Evolutionary conservation across 176 grass and related monocot genomes (phyloP).

Genomic region (Cocos nucifera): DNA sequence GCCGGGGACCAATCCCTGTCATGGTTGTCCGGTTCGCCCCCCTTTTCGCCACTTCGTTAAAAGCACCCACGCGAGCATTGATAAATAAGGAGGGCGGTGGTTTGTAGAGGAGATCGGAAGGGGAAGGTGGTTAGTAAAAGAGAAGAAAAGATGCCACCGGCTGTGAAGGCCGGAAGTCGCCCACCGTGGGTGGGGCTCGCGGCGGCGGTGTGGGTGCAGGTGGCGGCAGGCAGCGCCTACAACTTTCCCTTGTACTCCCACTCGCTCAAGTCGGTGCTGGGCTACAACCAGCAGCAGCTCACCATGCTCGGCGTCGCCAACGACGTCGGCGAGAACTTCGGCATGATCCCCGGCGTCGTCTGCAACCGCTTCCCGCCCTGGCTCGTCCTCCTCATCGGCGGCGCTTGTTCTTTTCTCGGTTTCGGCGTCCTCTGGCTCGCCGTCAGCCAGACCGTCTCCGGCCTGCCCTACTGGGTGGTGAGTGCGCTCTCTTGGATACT

Average conservation of each 20-base stretch:
- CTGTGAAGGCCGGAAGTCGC: constrained; percentile 1
- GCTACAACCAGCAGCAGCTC: constrained; percentile 13
- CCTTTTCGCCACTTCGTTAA: too few species aligned
- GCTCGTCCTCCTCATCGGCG: not conserved
- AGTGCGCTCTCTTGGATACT: not conserved
- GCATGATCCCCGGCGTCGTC: constrained; percentile 5
- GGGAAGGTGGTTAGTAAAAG: not conserved
- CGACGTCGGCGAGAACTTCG: constrained; percentile 11
- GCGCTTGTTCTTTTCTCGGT: constrained; percentile 3
- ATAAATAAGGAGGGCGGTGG: not conserved
- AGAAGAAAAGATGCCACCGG: not conserved
- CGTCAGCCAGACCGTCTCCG: not conserved
- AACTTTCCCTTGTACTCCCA: constrained; percentile 6
- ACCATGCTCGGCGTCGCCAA: constrained; percentile 18
- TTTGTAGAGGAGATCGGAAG: not conserved
- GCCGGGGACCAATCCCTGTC: too few species aligned
- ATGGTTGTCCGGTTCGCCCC: too few species aligned
- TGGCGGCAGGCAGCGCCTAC: constrained; percentile 4
- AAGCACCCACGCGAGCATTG: too few species aligned
- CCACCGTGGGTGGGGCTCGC: constrained; percentile 11
- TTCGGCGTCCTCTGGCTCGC: constrained; percentile 7
- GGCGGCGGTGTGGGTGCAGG: constrained; percentile 12
- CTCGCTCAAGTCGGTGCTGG: constrained; percentile 4
- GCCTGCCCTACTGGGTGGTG: not conserved
- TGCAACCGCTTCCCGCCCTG: not conserved